Evolutionary conservation across 108 stramenopile species (phyloP), one percentile per base, ranked within the genome.

Genomic region (Cyclotella cryptica): DNA sequence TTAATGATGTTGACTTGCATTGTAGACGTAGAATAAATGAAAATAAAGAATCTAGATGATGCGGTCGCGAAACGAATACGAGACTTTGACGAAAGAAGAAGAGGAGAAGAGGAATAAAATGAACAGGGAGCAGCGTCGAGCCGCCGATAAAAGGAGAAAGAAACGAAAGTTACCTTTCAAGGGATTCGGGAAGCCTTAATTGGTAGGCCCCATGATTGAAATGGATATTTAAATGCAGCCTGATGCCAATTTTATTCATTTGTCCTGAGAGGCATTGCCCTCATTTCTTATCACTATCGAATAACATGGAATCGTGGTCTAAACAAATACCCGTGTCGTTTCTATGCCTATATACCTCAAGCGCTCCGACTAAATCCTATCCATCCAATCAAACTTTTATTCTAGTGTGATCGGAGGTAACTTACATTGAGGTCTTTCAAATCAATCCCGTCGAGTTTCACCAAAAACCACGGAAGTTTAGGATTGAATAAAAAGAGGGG

Each of bases 371-470:
- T 5, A 35, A 2, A 35, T 35, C 35, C 35, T 35, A 35, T 5
- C 35, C n/a, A n/a, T n/a, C n/a, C n/a, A n/a, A n/a, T n/a, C n/a
- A n/a, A n/a, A n/a, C n/a, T n/a, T n/a, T n/a, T n/a, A n/a, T n/a
- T n/a, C n/a, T n/a, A n/a, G n/a, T 89, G 58, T 18, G 60, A 60
- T 8, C 99, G 84, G 13, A 98, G 83, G 55, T 88, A 80, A 22
- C 61, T 60, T n/a, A 96, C 89, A 71, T 98, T 96, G 62, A 97
- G 46, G 44, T 90, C 86, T 39, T 82, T 80, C 30, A 98, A 58
- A 74, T 98, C 85, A n/a, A 71, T 74, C 27, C 96, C 99, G 66
- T 99, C 97, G 15, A 99, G 54, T 21, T 55, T 59, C 19, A 51
- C 19, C 49, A 6, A 51, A 3, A 19, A 19, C 8, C 19, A 51